Base-by-base conservation (phyloP, 2,329 filamentous ascomycete species). In the Ceratocystis smalleyi region DNA sequence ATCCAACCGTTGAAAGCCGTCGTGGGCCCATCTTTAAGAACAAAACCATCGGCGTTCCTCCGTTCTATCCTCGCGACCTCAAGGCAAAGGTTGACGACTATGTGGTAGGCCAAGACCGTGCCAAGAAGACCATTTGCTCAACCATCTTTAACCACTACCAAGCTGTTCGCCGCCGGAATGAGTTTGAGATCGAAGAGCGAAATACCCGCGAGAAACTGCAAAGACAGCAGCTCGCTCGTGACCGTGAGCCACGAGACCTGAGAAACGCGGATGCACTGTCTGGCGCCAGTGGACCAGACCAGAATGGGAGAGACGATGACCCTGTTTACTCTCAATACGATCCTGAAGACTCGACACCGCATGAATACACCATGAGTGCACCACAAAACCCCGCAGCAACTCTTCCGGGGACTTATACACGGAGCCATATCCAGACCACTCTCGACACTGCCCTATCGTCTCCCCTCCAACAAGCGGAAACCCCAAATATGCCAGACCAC, bases 71-170 rank as follows among this genome's bases (percentile, higher is more conserved):
- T 1, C 78, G 81, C 65, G 80, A 84, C 69, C 79, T 99, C 70
- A 96, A 97, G 78, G 85, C 89, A 71, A 88, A 94, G 70, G 84
- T 97, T 40, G 94, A 99, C 73, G 88, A 94, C 72, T 99, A 95
- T 73, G 92, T 99, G 1, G 92, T 99, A 3, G 94, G 92, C 49
- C 94, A 99, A 74, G 90, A 96, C 69, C 84, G 90, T 66, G 91
- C 94, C 17, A 94, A 99, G 79, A 95, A 95, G 74, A 89, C 91
- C 15, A 84, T 97, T 68, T 94, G 90, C 68, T 87, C 92, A 2
- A 91, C 92, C 5, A 88, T 99, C 32, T 96, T 95, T 77, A 96
- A 97, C 72, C 94, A 99, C 73, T 96, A 97, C 72, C 90, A 96
- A 74, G 84, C 89, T 59, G 82, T 96, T 66, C 85, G 91, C 27